Evolutionary conservation across 2,329 filamentous ascomycete genomes (phyloP).

Genomic region (Didymella segeticola): DNA sequence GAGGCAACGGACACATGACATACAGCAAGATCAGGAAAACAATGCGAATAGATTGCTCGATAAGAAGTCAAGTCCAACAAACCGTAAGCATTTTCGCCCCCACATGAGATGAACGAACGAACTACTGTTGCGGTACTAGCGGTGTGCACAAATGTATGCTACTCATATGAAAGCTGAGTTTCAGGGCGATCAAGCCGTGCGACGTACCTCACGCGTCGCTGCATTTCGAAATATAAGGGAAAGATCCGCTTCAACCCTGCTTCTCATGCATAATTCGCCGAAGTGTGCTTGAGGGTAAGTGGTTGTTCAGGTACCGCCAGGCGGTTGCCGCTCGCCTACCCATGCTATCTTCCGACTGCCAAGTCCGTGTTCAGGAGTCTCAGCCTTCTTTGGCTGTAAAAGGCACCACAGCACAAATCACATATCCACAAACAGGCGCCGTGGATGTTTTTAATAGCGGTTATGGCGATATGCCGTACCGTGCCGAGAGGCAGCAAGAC

Average conservation of each 20-base stretch:
- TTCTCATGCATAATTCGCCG: background rate
- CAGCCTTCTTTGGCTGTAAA: background rate
- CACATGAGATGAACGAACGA: background rate
- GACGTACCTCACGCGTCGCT: background rate
- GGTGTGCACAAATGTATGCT: background rate
- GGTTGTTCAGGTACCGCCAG: background rate
- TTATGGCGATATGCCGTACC: background rate
- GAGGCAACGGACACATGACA: background rate
- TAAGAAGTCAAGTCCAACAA: background rate
- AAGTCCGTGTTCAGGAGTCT: background rate
- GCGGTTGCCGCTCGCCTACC: background rate
- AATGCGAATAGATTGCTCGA: background rate
- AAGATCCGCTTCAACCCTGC: background rate
- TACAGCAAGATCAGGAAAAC: background rate
- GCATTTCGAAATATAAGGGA: background rate
- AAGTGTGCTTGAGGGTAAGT: slow-evolving; percentile 27
- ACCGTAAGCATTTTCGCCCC: background rate
- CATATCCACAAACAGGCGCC: background rate
- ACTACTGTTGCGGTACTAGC: background rate
- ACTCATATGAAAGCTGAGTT: background rate
- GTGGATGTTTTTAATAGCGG: background rate
- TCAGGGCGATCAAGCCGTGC: background rate
- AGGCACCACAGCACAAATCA: background rate
- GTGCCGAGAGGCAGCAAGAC: background rate
- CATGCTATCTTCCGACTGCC: background rate